Base-by-base conservation (phyloP, 2,329 filamentous ascomycete genomes). In the Massarina eburnea region DNA sequence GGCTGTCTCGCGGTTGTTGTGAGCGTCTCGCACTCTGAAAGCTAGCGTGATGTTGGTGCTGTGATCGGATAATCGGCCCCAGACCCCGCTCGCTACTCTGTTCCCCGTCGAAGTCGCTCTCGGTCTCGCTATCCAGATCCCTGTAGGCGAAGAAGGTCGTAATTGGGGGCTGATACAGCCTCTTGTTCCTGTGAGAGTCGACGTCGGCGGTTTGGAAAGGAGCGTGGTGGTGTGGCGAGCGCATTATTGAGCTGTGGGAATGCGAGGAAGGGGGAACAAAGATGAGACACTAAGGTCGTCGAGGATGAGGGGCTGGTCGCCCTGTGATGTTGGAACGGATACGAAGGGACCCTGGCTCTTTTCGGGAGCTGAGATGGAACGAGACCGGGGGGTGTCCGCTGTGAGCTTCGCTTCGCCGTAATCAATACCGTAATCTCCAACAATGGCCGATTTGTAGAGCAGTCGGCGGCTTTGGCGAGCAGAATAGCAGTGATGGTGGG, bases 131-230 rank as follows among this genome's bases (percentile, higher is more conserved):
- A 34, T 45, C 41, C n/a, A 40, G 50, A 37, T 45, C 36, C 51
- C 54, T 55, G 39, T 55, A 52, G 45, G 64, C 52, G 49, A 76
- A 75, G 66, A 68, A 76, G 50, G 62, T 68, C 37, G 70, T 73
- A 48, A 77, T 75, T 39, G 70, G 67, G 10, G 73, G 73, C 56
- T 75, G 73, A 61, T 67, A 75, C 44, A 62, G 71, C 41, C 71
- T 67, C 62, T 77, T 77, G 54, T 59, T 64, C 46, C 64, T 57
- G 57, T 69, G 67, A 40, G 49, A 47, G 42, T 55, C 40, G 34
- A 33, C 18, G 60, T 45, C 41, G 48, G 39, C 21, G 46, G 44
- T 18, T 8, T 18, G 49, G 45, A 41, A 36, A n/a, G n/a, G n/a
- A 53, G 52, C 6, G 43, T 17, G 40, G 26, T 29, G 4, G 38